Base-by-base conservation (phyloP, 352 stramenopile species). In the Pythium guiyangense region DNA sequence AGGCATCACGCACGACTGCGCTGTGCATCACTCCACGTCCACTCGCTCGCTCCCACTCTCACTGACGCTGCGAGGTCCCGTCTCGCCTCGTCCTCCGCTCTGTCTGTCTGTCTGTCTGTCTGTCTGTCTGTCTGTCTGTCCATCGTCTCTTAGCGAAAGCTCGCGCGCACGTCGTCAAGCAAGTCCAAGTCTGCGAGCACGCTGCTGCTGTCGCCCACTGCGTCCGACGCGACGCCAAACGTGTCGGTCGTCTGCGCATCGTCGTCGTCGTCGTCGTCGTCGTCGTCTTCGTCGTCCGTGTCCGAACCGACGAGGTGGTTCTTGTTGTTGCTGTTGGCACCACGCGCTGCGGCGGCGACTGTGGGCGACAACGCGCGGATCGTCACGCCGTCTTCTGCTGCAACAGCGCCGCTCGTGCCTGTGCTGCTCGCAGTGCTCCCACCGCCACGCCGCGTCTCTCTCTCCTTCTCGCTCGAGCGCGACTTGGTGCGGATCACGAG, bases 401-500 rank as follows among this genome's bases (percentile, higher is more conserved):
- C 14, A 6, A 18, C n/a, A 27, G 59, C 75, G 49, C 66, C 42
- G 14, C 9, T 12, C 5, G 42, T 47, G n/a, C 66, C 69, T 25
- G 59, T 80, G 60, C 76, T 84, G 46, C 77, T 90, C 2, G 70
- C 73, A 6, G 64, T 74, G 51, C 77, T 86, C 6, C 66, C 71
- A 5, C 67, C 69, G 42, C 74, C 77, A 37, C 1, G 70, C 72
- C 3, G 62, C 71, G 51, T 69, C 26, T 74, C 76, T 43, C 84
- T 75, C 39, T 83, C 66, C 31, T 67, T 69, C 29, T 78, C 79
- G 39, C 71, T 73, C 25, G 79, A 77, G n/a, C 70, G 83, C 3
- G 76, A 84, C 59, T 88, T 80, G 22, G 79, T 92, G 46, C 77
- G 84, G 53, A 91, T 94, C 29, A 93, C 80, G 15, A 93, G 63